A percentile compares a stretch with the other conserved stretches of the same genome.
phyloP scores from a whole-genome alignment of 2,329 filamentous ascomycete species.

The Talaromyces islandicus region DNA sequence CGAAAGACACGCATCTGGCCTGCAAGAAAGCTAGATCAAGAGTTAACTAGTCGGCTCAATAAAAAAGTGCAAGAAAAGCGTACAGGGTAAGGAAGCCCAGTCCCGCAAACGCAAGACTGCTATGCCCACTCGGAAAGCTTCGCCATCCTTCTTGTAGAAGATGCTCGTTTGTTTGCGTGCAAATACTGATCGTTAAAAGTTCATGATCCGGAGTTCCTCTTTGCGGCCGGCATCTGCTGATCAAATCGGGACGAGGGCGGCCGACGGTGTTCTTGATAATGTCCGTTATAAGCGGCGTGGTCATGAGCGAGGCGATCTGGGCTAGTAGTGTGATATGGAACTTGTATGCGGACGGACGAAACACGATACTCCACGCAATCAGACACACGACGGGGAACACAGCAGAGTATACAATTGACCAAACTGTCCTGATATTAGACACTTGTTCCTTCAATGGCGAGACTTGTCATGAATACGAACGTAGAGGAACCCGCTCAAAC shows the following conservation, averaged over 20 bases:
- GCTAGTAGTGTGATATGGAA: conserved; percentile 80
- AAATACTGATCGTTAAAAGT: conserved; percentile 45
- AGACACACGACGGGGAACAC: conserved; percentile 65
- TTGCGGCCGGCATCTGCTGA: conserved; percentile 76
- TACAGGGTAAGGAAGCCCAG: conserved; percentile 53
- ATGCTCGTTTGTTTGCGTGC: conserved; percentile 47
- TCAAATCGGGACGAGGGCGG: conserved; percentile 75
- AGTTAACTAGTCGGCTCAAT: neutral
- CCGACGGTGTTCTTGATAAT: conserved; percentile 85
- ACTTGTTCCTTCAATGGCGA: neutral
- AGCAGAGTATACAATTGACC: conserved; percentile 75
- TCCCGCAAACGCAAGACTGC: conserved; percentile 56
- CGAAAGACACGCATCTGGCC: conserved; percentile 55
- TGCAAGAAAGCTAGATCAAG: conserved; percentile 34
- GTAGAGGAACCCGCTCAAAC: conserved; percentile 73
- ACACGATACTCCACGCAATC: conserved; percentile 56
- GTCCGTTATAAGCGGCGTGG: conserved; percentile 81
- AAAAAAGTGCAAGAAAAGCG: conserved; percentile 12
- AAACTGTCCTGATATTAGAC: conserved; percentile 27
- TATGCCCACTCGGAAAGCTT: conserved; percentile 59
- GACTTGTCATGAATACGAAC: conserved; percentile 41
- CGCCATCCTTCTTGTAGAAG: conserved; percentile 60
- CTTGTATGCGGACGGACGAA: conserved; percentile 65
- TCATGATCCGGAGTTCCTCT: conserved; percentile 50
- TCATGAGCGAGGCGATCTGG: conserved; percentile 67